Evolutionary conservation across 2,329 filamentous ascomycete genomes (phyloP).

Genomic region (Parastagonospora nodorum): DNA sequence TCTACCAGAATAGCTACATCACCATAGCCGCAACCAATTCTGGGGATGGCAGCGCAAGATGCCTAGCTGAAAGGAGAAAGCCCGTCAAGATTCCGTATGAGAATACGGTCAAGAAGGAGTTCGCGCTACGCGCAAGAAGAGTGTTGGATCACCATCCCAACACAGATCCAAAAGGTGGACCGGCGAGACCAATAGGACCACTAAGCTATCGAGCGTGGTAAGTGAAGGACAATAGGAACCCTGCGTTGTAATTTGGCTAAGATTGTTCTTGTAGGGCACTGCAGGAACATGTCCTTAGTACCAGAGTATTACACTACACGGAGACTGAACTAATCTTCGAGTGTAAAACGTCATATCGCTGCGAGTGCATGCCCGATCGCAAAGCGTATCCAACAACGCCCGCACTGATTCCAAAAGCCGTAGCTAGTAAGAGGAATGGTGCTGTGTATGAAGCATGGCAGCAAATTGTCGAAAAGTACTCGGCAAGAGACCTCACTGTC

Average conservation of each 20-base stretch:
- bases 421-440: conserved; percentile 25
- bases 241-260: neutral
- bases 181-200: conserved; percentile 32
- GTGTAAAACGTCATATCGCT: conserved; percentile 39
- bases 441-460: conserved; percentile 40
- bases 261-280: conserved; percentile 20
- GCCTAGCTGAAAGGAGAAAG: conserved; percentile 32
- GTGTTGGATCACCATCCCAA: conserved; percentile 36
- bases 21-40: conserved; percentile 39
- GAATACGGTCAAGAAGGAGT: conserved; percentile 31
- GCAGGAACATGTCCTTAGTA: conserved; percentile 41
- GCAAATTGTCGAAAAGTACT: conserved; percentile 37
- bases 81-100: conserved; percentile 31
- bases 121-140: conserved; percentile 31
- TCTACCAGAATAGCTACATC: conserved; percentile 41
- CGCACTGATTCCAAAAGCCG: conserved; percentile 38
- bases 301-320: conserved; percentile 41
- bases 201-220: conserved; percentile 33
- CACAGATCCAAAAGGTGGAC: conserved; percentile 17
- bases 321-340: conserved; percentile 41
- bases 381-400: conserved; percentile 36
- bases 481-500: conserved; percentile 32
- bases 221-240: neutral
- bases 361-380: conserved; percentile 37
- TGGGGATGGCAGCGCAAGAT: conserved; percentile 22